Base-by-base conservation (phyloP, 331 rosid genomes). In the Rhamnella rubrinervis region DNA sequence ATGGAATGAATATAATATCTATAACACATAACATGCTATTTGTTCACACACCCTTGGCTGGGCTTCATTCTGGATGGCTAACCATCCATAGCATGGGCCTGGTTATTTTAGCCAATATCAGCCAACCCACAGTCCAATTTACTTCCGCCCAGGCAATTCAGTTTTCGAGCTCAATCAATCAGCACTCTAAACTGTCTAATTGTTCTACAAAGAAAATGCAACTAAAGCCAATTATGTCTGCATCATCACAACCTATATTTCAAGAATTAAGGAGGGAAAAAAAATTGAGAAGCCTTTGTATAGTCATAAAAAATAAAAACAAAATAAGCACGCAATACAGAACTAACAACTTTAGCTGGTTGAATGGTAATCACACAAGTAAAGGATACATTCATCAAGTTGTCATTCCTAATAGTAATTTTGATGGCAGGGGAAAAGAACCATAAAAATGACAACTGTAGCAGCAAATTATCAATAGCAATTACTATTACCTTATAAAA, bases 401-500 rank as follows among this genome's bases (percentile, higher is more conserved):
- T 31, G 35, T 31, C 35, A 31, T 31, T 31, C 31, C 35, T 31
- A 31, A 31, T 31, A 31, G 35, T 31, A 31, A 5, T 31, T 31
- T 31, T 0, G 49, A 44, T 14, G 13, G 49, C 13, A 44, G 14
- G 49, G 17, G 12, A n/a, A 21, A 49, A 44, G 1, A 51, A 35
- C 37, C 25, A 63, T 40, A 3, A 28, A 38, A 70, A 47, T 50
- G 51, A 65, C 59, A 25, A 23, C 1, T 6, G 6, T 55, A 64
- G 44, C 55, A 37, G 65, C 35, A 37, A 12, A 65, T 7, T 23
- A 35, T 39, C 44, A 8, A 59, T 25, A 56, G 18, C 17, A 60
- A 46, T 2, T 38, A 17, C 41, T 52, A 70, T 74, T 88, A 93
- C 98, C 98, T 86, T 95, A 83, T 95, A 95, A 84, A 95, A 91